Percentiles rank a stretch among this genome's conserved stretches.
Evolutionary conservation across 495 filamentous ascomycete species (phyloP).

Genomic region (Aspergillus biplanus): DNA sequence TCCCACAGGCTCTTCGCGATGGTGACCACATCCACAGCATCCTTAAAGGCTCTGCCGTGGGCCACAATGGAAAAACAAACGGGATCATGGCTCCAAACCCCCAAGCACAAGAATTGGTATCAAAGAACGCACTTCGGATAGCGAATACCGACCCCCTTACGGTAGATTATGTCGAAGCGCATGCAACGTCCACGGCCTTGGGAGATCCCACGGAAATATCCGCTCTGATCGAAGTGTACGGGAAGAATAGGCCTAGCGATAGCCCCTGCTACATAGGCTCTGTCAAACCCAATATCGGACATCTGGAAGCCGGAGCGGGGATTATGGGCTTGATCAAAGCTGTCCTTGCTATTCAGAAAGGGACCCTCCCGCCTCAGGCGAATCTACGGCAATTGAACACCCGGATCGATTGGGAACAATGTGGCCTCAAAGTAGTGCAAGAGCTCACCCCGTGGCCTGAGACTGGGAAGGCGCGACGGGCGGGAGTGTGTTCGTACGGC

Average conservation of each 20-base stretch:
- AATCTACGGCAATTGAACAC: conserved; percentile 31
- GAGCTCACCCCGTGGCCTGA: conserved; percentile 24
- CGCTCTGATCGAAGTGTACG: conserved; percentile 35
- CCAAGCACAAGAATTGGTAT: conserved; percentile 34
- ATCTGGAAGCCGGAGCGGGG: conserved; percentile 56
- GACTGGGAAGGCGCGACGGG: conserved; percentile 24
- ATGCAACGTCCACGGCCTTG: conserved; percentile 46
- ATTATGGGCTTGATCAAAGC: conserved; percentile 62
- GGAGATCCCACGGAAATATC: conserved; percentile 47
- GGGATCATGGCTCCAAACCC: conserved; percentile 44
- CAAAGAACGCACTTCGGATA: conserved; percentile 32
- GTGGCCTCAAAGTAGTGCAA: conserved; percentile 27
- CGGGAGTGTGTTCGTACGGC: conserved; percentile 44
- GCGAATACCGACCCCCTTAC: conserved; percentile 31
- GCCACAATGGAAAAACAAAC: conserved; percentile 37
- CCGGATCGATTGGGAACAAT: conserved; percentile 21
- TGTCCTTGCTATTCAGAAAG: conserved; percentile 51
- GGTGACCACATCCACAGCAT: conserved; percentile 40
- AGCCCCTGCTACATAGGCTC: conserved; percentile 37
- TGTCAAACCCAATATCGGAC: conserved; percentile 56
- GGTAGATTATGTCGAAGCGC: conserved; percentile 47
- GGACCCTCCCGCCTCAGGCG: conserved; percentile 54
- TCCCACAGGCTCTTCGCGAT: conserved; percentile 32
- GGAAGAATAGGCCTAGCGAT: conserved; percentile 14
- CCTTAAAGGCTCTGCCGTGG: conserved; percentile 34